Conservation (phyloP, 2,329 filamentous ascomycete species). For the Microdochium nivale region DNA sequence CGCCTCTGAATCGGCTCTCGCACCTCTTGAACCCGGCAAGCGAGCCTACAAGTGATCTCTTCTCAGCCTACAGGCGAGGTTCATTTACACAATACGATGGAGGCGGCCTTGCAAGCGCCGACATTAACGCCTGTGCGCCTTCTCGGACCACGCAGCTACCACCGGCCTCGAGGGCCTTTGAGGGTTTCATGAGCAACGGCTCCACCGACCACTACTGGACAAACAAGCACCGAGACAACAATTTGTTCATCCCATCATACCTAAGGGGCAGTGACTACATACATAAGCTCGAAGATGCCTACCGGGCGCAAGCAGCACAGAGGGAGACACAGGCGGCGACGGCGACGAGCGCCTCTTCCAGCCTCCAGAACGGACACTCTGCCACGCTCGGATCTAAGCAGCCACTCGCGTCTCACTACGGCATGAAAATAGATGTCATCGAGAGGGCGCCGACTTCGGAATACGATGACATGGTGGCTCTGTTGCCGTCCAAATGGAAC, state of each 20-base stretch:
- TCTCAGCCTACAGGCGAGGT: conserved; percentile 15
- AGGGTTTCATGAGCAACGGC: conserved; percentile 30
- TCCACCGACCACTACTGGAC: conserved; percentile 12
- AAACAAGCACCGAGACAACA: conserved; percentile 23
- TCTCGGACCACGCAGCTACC: conserved; percentile 26
- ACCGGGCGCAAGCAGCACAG: conserved; percentile 49
- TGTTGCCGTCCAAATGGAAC: conserved; percentile 77
- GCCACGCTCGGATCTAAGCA: conserved; percentile 43
- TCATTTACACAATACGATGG: conserved; percentile 24
- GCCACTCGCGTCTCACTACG: conserved; percentile 55
- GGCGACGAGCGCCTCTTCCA: conserved; percentile 31
- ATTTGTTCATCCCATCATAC: conserved; percentile 80
- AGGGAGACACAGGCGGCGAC: conserved; percentile 30
- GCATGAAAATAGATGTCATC: conserved; percentile 75
- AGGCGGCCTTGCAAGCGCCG: conserved; percentile 16
- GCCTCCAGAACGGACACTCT: conserved; percentile 8
- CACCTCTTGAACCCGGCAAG: conserved; percentile 45
- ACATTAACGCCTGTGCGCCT: conserved; percentile 12
- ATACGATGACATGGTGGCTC: conserved; percentile 50
- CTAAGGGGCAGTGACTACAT: conserved; percentile 71
- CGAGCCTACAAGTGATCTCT: conserved; percentile 23
- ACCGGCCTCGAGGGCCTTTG: conserved; percentile 44
- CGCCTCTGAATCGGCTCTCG: conserved; percentile 33
- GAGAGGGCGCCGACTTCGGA: conserved; percentile 59
- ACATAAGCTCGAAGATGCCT: conserved; percentile 61